Evolutionary conservation across 2,329 filamentous ascomycete species (phyloP).

Genomic region (Verruconis gallopava): DNA sequence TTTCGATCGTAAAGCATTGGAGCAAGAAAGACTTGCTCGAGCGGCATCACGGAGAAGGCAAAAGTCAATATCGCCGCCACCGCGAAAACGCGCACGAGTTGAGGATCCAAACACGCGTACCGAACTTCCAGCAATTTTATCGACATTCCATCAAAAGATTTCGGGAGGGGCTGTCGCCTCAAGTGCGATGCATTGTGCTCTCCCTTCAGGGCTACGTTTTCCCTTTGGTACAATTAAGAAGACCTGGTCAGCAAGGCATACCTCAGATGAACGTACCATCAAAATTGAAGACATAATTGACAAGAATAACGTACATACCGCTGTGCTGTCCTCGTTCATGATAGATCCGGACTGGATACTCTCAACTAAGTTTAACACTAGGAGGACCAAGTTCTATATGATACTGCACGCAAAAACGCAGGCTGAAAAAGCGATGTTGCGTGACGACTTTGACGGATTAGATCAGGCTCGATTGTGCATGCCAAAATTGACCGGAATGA

Average conservation of each 20-base stretch:
- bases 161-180: background rate
- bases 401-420: slow-evolving; percentile 47
- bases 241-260: slow-evolving; percentile 58
- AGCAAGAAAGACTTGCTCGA: slow-evolving; percentile 65
- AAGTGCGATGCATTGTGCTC: background rate
- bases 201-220: slow-evolving; percentile 27
- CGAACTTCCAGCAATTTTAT: too few relatives aligned
- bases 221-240: slow-evolving; percentile 60
- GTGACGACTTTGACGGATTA: slow-evolving; percentile 21
- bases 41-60: slow-evolving; percentile 48
- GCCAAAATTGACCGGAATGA: slow-evolving; percentile 59
- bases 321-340: slow-evolving; percentile 75
- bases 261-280: slow-evolving; percentile 49
- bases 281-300: slow-evolving; percentile 81
- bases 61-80: slow-evolving; percentile 28
- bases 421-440: slow-evolving; percentile 24
- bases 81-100: slow-evolving; percentile 13
- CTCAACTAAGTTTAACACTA: slow-evolving; percentile 50
- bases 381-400: slow-evolving; percentile 36
- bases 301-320: slow-evolving; percentile 55
- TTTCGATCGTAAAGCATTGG: slow-evolving; percentile 71
- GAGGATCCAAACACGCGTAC: background rate
- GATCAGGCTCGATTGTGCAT: slow-evolving; percentile 57
- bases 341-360: slow-evolving; percentile 75
- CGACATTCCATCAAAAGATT: too few relatives aligned